Evolutionary conservation across 345 rosid species (phyloP), one percentile per base, ranked within the genome.

Genomic region (Rhizophora apiculata): DNA sequence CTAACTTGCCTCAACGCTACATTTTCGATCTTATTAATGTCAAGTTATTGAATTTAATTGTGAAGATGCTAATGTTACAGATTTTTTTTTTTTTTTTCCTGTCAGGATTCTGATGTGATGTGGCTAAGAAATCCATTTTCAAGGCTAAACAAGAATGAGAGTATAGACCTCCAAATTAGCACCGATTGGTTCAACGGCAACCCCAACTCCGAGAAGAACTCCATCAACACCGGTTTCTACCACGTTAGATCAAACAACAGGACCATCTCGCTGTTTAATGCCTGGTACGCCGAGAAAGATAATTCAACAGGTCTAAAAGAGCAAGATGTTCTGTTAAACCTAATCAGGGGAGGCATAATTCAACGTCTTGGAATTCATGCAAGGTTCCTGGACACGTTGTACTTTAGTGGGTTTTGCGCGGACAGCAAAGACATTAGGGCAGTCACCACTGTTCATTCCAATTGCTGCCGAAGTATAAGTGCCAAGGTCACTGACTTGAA

Each of bases 81-180:
- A 9, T 54, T 54, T 2, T 54, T 24, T 24, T 24, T 24, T 24
- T 24, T 24, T 26, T 13, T 22, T 48, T 8, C 16, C 19, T 43
- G 21, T 48, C 72, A 76, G 80, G 76, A 76, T 49, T 52, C 54
- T 0, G 80, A 76, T 34, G 76, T 71, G 0, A 34, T 76, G 73
- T 76, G 76, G 80, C 72, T 76, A 1, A 71, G 80, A 68, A 76
- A 76, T 60, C 80, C 80, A 29, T 55, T 76, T 59, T 49, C 76
- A 26, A 67, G 48, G n/a, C 36, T 76, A 32, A 63, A 48, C 65
- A 32, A 8, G 1, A 76, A 67, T 34, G 56, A 61, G 22, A 76
- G 32, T 2, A 11, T 72, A 26, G 80, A 76, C 67, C 60, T 76
- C n/a, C 72, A 76, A 56, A 48, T 76, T 1, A 76, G 80, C 4